A percentile compares a stretch with the other conserved stretches of the same genome.
phyloP scores from a whole-genome alignment of 176 grass and related monocot genomes.

The Tillandsia leiboldiana region DNA sequence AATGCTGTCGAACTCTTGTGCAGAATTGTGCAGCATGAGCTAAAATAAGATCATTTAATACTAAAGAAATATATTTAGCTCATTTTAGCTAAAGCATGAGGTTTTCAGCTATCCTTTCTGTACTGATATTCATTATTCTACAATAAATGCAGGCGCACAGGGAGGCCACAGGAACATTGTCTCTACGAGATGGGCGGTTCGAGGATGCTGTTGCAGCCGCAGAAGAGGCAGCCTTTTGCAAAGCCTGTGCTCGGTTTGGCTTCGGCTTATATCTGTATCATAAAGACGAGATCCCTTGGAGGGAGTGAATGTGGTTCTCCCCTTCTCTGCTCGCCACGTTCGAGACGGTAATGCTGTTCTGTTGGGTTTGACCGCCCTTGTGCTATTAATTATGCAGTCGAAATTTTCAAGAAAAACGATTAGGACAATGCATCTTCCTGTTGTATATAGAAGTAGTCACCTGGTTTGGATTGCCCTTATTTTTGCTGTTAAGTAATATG shows the following conservation, averaged over 20 bases:
- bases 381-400: neutral
- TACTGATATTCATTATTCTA: neutral
- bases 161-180: constrained; percentile 62
- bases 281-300: constrained; percentile 38
- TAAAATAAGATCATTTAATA: neutral
- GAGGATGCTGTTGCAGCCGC: constrained; percentile 61
- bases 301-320: neutral
- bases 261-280: constrained; percentile 87
- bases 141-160: constrained; percentile 48
- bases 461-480: no score
- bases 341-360: neutral
- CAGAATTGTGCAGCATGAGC: neutral
- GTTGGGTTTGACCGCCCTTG: neutral
- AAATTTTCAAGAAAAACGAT: no score
- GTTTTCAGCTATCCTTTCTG: neutral
- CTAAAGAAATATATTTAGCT: neutral
- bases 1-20: no score
- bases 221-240: constrained; percentile 75
- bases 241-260: constrained; percentile 79
- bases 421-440: no score
- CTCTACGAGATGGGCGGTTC: constrained; percentile 35
- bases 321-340: neutral
- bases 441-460: no score
- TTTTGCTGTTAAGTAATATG: no score
- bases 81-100: neutral